phyloP scores from a whole-genome alignment of 176 grass and related monocot genomes.

The Carex littledalei region DNA sequence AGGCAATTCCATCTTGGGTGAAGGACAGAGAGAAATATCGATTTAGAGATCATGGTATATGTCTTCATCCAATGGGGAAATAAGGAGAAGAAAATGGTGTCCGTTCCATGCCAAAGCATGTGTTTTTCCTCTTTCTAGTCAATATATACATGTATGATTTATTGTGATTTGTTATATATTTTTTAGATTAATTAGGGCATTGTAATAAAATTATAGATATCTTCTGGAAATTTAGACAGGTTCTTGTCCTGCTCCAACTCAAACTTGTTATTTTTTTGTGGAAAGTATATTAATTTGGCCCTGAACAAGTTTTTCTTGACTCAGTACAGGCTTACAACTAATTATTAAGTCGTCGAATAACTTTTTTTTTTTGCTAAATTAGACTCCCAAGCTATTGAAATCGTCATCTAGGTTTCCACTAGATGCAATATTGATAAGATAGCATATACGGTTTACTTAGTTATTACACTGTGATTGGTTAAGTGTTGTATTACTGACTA shows the following conservation, averaged over 20 bases:
- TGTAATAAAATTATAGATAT: background rate
- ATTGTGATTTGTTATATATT: background rate
- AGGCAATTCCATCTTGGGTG: constrained; percentile 11
- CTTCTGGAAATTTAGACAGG: background rate
- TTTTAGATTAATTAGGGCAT: background rate
- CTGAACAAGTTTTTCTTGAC: background rate
- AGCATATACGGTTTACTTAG: no score
- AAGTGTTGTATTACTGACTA: no score
- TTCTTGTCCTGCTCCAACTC: background rate
- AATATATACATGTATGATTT: constrained; percentile 14
- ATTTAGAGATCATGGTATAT: constrained; percentile 23
- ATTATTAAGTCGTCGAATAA: no score
- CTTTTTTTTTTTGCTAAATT: no score
- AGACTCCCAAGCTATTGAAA: no score
- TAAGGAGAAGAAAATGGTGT: background rate
- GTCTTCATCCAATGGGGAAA: constrained; percentile 4
- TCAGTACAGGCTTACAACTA: no score
- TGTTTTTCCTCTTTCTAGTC: background rate
- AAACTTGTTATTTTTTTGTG: background rate
- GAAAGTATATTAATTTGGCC: background rate
- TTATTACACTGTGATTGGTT: no score
- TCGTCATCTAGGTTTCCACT: no score
- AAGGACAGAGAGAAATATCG: background rate
- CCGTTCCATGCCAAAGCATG: background rate
- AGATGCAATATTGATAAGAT: no score